Percentiles rank a stretch among this genome's conserved stretches.
Evolutionary conservation across 257 asterid species (phyloP).

Genomic region (Coffea canephora): DNA sequence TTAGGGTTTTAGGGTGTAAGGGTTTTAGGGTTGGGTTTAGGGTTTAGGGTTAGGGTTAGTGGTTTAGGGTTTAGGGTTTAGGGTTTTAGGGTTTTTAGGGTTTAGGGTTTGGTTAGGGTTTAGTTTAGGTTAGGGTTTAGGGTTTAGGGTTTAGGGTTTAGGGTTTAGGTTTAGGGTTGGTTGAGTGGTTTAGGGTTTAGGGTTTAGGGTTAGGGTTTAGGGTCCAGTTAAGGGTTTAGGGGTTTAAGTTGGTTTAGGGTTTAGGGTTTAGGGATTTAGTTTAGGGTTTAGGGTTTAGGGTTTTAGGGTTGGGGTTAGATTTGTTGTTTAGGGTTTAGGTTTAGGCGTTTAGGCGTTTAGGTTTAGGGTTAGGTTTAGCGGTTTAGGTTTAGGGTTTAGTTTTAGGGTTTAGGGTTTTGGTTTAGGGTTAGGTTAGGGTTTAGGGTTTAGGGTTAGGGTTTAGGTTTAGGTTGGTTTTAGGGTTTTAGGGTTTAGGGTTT

Average conservation of each 20-base stretch:
- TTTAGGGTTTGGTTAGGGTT: no score
- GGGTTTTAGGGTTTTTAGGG: no score
- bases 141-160: no score
- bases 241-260: no score
- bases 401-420: not conserved
- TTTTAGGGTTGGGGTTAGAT: not conserved
- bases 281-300: not conserved
- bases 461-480: not conserved
- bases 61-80: not conserved
- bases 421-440: not conserved
- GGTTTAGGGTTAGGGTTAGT: not conserved
- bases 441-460: no score
- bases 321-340: no score
- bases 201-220: no score
- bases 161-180: no score
- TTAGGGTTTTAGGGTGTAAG: not conserved
- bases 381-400: no score
- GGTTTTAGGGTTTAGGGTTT: not conserved
- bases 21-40: no score
- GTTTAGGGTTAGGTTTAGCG: not conserved
- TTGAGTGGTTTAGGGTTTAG: no score
- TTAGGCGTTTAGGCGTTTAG: not conserved
- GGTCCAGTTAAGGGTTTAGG: not conserved
- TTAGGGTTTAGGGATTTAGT: not conserved
- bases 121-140: no score